A percentile compares a stretch with the other conserved stretches of the same genome.
Evolutionary conservation across 192 early-diverging fungal species (phyloP).

Genomic region (Gigaspora rosea): DNA sequence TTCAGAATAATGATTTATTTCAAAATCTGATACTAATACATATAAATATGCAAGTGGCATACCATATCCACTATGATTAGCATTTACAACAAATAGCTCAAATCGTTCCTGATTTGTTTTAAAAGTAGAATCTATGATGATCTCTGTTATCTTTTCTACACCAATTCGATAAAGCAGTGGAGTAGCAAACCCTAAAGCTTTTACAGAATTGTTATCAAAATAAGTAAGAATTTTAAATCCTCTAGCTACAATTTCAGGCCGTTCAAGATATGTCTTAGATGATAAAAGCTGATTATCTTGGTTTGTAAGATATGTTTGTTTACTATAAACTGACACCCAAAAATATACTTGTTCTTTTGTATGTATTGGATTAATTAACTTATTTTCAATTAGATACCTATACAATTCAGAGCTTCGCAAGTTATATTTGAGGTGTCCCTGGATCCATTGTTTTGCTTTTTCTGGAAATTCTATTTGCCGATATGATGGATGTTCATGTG

Average conservation of each 20-base stretch:
- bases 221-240: background rate
- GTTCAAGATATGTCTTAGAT: slow-evolving; percentile 8
- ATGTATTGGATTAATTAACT: too few species aligned
- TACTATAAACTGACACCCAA: slow-evolving; percentile 5
- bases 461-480: too few species aligned
- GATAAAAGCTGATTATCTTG: slow-evolving; percentile 3
- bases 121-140: slow-evolving; percentile 7
- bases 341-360: slow-evolving; percentile 7
- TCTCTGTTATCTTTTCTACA: background rate
- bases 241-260: background rate
- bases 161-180: background rate
- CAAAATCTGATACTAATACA: background rate
- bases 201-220: background rate
- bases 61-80: background rate
- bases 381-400: too few species aligned
- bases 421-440: too few species aligned
- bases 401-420: too few species aligned
- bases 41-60: slow-evolving; percentile 7
- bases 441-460: too few species aligned
- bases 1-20: background rate
- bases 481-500: too few species aligned
- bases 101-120: slow-evolving; percentile 2
- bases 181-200: background rate
- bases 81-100: slow-evolving; percentile 11
- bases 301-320: slow-evolving; percentile 14